Evolutionary conservation across 2,329 filamentous ascomycete species (phyloP).

Genomic region (Cylindrodendrum hubeiense): DNA sequence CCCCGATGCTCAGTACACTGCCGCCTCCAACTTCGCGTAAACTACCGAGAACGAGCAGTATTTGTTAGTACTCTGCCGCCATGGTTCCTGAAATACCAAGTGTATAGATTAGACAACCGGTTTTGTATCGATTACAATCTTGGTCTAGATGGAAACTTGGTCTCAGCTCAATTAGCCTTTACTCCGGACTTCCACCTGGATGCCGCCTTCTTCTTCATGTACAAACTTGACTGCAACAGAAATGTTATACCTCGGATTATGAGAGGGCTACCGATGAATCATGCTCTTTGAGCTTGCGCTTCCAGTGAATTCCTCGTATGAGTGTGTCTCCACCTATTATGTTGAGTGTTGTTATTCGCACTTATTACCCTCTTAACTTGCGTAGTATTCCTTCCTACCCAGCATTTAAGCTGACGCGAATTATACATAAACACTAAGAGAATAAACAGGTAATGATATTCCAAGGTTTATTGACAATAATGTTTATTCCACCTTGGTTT

Average conservation of each 20-base stretch:
- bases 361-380: too few species aligned
- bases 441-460: too few species aligned
- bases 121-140: not conserved
- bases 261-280: not conserved
- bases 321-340: too few species aligned
- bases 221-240: slow-evolving; percentile 12
- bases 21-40: slow-evolving; percentile 47
- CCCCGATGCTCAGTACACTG: slow-evolving; percentile 46
- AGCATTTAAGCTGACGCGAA: too few species aligned
- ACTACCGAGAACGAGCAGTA: not conserved
- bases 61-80: not conserved
- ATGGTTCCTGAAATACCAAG: not conserved
- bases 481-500: too few species aligned
- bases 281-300: not conserved
- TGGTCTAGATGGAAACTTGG: not conserved
- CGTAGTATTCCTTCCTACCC: too few species aligned
- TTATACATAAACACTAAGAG: too few species aligned
- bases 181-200: slow-evolving; percentile 1
- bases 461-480: too few species aligned
- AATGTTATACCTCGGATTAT: not conserved
- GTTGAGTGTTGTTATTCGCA: too few species aligned
- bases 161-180: not conserved
- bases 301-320: not conserved
- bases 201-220: slow-evolving; percentile 21
- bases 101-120: slow-evolving; percentile 7